Conservation (phyloP, 2,329 filamentous ascomycete species). For the Trichoderma sp. region DNA sequence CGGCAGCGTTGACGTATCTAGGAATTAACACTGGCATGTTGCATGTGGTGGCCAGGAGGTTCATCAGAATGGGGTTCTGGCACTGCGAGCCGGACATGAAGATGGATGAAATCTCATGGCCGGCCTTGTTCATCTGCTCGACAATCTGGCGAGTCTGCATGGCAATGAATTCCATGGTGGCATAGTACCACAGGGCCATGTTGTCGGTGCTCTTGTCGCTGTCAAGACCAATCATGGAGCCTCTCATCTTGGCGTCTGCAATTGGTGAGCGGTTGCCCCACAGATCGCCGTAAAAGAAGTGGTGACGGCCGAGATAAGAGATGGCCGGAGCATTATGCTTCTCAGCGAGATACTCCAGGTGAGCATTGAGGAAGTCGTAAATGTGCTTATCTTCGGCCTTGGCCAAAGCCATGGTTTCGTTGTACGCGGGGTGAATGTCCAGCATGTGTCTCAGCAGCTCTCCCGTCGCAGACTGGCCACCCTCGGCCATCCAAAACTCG, state of each 20-base stretch:
- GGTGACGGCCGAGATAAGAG: slow-evolving; percentile 83
- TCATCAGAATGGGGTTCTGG: slow-evolving; percentile 91
- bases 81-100: slow-evolving; percentile 99
- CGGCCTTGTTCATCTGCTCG: slow-evolving; percentile 85
- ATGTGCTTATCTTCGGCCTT: slow-evolving; percentile 83
- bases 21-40: slow-evolving; percentile 92
- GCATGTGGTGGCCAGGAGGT: slow-evolving; percentile 85
- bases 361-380: slow-evolving; percentile 91
- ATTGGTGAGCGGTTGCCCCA: slow-evolving; percentile 96
- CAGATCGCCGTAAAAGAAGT: slow-evolving; percentile 98
- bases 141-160: slow-evolving; percentile 96
- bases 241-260: slow-evolving; percentile 90
- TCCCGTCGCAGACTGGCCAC: slow-evolving; percentile 92
- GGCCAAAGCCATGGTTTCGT: slow-evolving; percentile 74
- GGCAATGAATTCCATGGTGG: slow-evolving; percentile 96
- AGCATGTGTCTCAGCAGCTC: slow-evolving; percentile 92
- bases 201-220: slow-evolving; percentile 85
- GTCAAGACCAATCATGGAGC: slow-evolving; percentile 80
- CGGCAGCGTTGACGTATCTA: slow-evolving; percentile 88
- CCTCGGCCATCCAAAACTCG: slow-evolving; percentile 94
- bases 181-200: slow-evolving; percentile 89
- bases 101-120: slow-evolving; percentile 85
- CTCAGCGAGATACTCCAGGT: slow-evolving; percentile 73
- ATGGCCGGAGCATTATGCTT: slow-evolving; percentile 70
- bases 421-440: slow-evolving; percentile 89